Evolutionary conservation across 139 green algal species (phyloP), one percentile per base, ranked within the genome.

Genomic region (Pseudopediastrum boryanum): DNA sequence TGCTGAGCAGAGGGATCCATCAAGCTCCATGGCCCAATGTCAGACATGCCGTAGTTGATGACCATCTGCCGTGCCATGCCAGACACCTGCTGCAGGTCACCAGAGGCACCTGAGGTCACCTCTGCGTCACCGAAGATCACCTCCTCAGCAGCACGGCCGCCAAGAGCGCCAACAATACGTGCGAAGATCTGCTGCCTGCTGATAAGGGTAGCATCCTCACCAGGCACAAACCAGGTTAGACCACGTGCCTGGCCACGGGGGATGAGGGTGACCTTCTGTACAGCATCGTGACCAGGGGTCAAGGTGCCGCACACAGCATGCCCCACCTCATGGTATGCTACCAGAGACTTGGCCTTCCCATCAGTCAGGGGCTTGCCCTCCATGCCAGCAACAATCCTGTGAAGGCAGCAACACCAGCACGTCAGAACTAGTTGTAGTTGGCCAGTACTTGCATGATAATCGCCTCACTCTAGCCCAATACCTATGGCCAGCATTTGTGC

Each of bases 241-340:
- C 96, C 96, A 33, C 90, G 87, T 0, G 96, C 96, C 90, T 99
- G 96, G 33, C 96, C 96, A 71, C 96, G 90, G 4, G 96, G 96
- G 65, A 99, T 94, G 5, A 99, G 89, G 5, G 96, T 99, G 2
- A 99, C 96, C 92, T 99, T 99, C 91, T 99, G 96, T 69, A 99
- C 96, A 10, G 95, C 81, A 86, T 99, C 96, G 81, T 99, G 96
- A 61, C 96, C 96, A 27, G 94, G 85, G 4, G 91, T 98, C 36
- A 99, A 84, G 29, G 95, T 98, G 48, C 89, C 96, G 84, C 96
- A 99, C 48, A 99, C 90, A 62, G 96, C 96, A 71, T 99, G 96
- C 66, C 96, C 96, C 21, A 99, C 94, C 85, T 98, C 94, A 82
- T 98, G 95, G 87, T 98, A 98, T 2, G 95, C 95, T 4, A 98